These are phyloP conservation scores for Vinca major DNA, from an alignment of 305 asterid species.

Conservation along the genomic window DNA sequence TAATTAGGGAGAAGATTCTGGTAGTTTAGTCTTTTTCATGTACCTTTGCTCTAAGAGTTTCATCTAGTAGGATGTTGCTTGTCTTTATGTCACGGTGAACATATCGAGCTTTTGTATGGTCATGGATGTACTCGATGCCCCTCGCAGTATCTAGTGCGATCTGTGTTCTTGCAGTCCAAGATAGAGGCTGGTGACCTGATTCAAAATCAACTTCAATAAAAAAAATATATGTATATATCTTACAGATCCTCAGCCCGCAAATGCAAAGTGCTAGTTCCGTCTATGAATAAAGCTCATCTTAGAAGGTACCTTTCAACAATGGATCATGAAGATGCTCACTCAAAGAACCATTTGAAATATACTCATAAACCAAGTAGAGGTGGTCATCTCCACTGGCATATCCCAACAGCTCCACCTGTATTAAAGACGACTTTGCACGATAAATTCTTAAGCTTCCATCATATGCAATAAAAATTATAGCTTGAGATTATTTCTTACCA, in stretches of 20 bases:
- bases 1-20: background rate
- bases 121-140: slow-evolving; percentile 86
- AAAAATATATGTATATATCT: background rate
- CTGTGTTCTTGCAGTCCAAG: slow-evolving; percentile 83
- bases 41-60: slow-evolving; percentile 78
- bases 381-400: slow-evolving; percentile 80
- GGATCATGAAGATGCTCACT: slow-evolving; percentile 78
- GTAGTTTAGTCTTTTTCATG: background rate
- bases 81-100: slow-evolving; percentile 89
- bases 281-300: background rate
- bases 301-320: slow-evolving; percentile 46
- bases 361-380: slow-evolving; percentile 75
- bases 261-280: too few relatives aligned
- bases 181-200: slow-evolving; percentile 72
- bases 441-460: slow-evolving; percentile 6
- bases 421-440: background rate
- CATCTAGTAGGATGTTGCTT: slow-evolving; percentile 67
- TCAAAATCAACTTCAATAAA: slow-evolving; percentile 6
- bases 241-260: too few relatives aligned
- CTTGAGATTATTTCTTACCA: slow-evolving; percentile 38
- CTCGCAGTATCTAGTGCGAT: slow-evolving; percentile 72
- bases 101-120: slow-evolving; percentile 70
- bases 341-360: slow-evolving; percentile 61
- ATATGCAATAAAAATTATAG: background rate
- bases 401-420: slow-evolving; percentile 80